A percentile compares a stretch with the other conserved stretches of the same genome.
These are phyloP conservation scores for Scleroderma citrinum DNA, from an alignment of 768 basidiomycete genomes.

Conservation along the genomic window DNA sequence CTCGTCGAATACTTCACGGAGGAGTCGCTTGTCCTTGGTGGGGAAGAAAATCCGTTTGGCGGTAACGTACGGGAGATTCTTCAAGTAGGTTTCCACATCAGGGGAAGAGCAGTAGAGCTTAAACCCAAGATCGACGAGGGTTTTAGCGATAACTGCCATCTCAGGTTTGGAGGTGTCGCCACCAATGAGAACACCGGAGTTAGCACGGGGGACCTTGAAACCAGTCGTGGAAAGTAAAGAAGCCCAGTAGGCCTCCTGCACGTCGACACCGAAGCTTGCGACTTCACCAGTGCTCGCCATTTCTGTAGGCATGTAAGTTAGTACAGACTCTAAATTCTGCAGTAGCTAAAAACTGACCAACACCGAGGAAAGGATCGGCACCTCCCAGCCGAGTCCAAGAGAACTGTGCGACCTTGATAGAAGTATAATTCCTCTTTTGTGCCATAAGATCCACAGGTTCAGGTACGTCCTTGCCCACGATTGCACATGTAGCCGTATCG, in stretches of 20 bases:
- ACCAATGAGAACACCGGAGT: slow-evolving; percentile 87
- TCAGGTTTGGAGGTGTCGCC: slow-evolving; percentile 87
- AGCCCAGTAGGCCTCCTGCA: slow-evolving; percentile 95
- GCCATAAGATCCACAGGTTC: slow-evolving; percentile 91
- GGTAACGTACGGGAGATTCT: slow-evolving; percentile 65
- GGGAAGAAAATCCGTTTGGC: slow-evolving; percentile 96
- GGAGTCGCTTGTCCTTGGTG: slow-evolving; percentile 89
- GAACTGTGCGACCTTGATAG: slow-evolving; percentile 98
- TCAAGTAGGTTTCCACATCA: slow-evolving; percentile 75
- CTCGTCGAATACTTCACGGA: slow-evolving; percentile 90
- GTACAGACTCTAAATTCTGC: background rate
- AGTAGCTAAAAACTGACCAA: slow-evolving; percentile 53
- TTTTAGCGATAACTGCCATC: slow-evolving; percentile 76
- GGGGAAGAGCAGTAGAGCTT: slow-evolving; percentile 88
- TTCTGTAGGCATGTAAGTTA: slow-evolving; percentile 44
- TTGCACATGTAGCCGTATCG: slow-evolving; percentile 85
- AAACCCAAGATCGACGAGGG: slow-evolving; percentile 83
- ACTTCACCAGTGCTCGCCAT: slow-evolving; percentile 99
- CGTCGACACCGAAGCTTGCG: slow-evolving; percentile 88
- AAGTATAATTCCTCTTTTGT: slow-evolving; percentile 81
- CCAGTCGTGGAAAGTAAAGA: slow-evolving; percentile 93
- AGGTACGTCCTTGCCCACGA: slow-evolving; percentile 80
- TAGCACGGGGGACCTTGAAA: slow-evolving; percentile 82
- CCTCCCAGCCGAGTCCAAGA: slow-evolving; percentile 96
- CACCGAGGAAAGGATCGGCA: slow-evolving; percentile 94